phyloP scores from a whole-genome alignment of 257 asterid species.

The Cinchona pubescens region DNA sequence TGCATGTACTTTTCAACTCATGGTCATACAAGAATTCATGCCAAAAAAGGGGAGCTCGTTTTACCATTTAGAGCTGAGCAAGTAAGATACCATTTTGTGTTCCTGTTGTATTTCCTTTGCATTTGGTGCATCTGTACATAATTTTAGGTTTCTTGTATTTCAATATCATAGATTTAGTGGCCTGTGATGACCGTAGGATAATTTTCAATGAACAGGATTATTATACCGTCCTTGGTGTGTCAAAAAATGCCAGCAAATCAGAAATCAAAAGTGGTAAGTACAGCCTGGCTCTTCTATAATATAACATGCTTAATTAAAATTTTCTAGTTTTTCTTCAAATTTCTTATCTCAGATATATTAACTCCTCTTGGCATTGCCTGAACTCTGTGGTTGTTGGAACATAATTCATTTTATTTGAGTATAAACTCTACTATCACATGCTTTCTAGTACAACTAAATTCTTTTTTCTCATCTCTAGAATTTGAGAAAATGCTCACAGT shows the following conservation, averaged over 20 bases:
- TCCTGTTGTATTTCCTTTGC: neutral
- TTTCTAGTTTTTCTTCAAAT: neutral
- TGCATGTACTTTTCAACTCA: slow-evolving; percentile 51
- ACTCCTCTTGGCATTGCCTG: neutral
- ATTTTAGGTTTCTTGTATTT: neutral
- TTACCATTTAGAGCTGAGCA: slow-evolving; percentile 81
- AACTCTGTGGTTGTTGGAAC: neutral
- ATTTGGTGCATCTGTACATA: neutral
- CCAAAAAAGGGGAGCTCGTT: slow-evolving; percentile 55
- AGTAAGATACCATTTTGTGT: slow-evolving; percentile 41
- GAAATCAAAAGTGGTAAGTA: slow-evolving; percentile 89
- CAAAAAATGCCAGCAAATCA: slow-evolving; percentile 78
- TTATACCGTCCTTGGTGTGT: slow-evolving; percentile 86
- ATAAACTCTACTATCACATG: neutral
- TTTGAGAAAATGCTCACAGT: neutral
- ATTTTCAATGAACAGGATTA: slow-evolving; percentile 56
- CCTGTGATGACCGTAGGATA: slow-evolving; percentile 4
- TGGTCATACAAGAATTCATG: slow-evolving; percentile 34
- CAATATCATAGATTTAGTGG: neutral
- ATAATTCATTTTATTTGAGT: neutral
- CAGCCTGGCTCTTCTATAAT: slow-evolving; percentile 6
- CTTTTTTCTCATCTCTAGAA: neutral
- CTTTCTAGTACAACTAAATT: neutral
- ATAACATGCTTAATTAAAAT: neutral
- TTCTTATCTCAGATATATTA: neutral